These are phyloP conservation scores for Clonostachys chloroleuca DNA, from an alignment of 2,329 filamentous ascomycete genomes.

Conservation along the genomic window DNA sequence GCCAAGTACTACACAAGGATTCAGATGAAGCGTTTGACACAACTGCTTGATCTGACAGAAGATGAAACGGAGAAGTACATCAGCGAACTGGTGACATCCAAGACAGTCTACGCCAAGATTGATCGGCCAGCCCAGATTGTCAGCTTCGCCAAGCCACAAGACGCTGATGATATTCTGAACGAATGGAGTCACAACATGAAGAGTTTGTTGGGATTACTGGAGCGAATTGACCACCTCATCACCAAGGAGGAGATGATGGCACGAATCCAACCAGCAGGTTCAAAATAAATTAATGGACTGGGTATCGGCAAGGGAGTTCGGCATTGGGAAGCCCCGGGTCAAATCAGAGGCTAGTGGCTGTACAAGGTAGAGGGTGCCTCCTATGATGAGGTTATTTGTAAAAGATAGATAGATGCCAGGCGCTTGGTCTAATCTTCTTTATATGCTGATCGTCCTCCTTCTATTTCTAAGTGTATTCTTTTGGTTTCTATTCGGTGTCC, in stretches of 20 bases:
- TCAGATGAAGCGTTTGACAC: constrained; percentile 82
- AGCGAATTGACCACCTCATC: constrained; percentile 95
- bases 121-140: constrained; percentile 90
- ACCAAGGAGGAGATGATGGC: constrained; percentile 99
- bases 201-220: constrained; percentile 77
- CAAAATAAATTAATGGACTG: constrained; percentile 18
- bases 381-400: not conserved
- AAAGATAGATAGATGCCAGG: not conserved
- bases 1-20: constrained; percentile 99
- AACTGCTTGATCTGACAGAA: constrained; percentile 86
- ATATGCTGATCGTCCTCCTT: constrained; percentile 1
- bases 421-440: not conserved
- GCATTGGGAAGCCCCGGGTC: not conserved
- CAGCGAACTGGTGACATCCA: constrained; percentile 91
- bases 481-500: constrained; percentile 7
- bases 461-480: constrained; percentile 10
- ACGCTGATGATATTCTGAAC: constrained; percentile 93
- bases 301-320: not conserved
- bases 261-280: constrained; percentile 69
- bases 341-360: not conserved
- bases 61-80: constrained; percentile 99
- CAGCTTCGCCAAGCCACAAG: constrained; percentile 89
- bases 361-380: constrained; percentile 6
- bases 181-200: constrained; percentile 99
- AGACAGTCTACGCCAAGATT: constrained; percentile 97